These are phyloP conservation scores for Candida dendrica DNA, from an alignment of 805 yeast genomes.

Conservation along the genomic window DNA sequence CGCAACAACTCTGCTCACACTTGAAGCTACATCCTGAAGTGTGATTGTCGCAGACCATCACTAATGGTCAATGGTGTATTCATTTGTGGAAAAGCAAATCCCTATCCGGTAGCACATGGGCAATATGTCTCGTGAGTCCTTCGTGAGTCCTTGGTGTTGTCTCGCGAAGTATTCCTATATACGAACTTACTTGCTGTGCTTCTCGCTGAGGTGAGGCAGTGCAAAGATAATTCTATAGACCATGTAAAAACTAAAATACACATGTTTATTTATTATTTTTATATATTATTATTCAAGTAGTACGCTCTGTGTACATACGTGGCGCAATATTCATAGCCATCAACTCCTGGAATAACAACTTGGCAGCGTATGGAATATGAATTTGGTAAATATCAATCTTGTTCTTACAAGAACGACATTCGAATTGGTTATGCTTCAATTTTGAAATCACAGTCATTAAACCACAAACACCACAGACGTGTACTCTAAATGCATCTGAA, in stretches of 20 bases:
- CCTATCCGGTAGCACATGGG: no score
- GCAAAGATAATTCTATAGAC: no score
- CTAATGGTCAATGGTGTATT: no score
- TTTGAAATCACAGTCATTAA: conserved; percentile 97
- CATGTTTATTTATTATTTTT: conserved; percentile 1
- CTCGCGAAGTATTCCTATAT: no score
- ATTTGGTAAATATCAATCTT: conserved; percentile 97
- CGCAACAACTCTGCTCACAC: no score
- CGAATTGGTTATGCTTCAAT: conserved; percentile 94
- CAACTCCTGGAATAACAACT: conserved; percentile 93
- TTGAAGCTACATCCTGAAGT: no score
- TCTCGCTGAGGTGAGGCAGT: no score
- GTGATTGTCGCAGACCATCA: no score
- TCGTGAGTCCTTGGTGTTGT: no score
- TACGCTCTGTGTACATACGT: conserved; percentile 89
- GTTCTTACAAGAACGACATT: conserved; percentile 97
- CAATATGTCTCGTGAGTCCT: no score
- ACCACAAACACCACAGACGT: conserved; percentile 97
- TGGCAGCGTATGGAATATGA: conserved; percentile 97
- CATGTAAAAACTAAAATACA: neutral
- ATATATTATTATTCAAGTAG: conserved; percentile 39
- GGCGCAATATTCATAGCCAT: conserved; percentile 99
- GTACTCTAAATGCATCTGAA: conserved; percentile 97
- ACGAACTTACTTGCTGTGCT: no score
- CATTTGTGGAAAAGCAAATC: no score